Evolutionary conservation across 1,284 basidiomycete species (phyloP).

Genomic region (Ceratobasidium theobromae): DNA sequence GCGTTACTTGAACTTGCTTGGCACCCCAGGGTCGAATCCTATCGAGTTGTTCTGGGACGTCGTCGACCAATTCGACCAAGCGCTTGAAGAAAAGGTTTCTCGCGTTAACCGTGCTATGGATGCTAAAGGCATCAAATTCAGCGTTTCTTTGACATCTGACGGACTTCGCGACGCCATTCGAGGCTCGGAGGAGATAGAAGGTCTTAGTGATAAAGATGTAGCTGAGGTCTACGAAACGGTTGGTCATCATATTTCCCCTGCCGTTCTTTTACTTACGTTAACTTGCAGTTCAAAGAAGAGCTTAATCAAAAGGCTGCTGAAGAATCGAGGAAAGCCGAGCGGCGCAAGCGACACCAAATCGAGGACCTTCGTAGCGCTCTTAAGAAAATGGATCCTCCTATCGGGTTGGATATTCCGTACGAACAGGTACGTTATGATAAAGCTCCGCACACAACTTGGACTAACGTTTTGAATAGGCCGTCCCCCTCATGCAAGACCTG

Average conservation of each 20-base stretch:
- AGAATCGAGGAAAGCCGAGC: constrained; percentile 77
- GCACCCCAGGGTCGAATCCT: constrained; percentile 89
- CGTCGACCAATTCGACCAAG: constrained; percentile 83
- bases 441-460: too few relatives aligned
- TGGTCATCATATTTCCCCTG: constrained; percentile 41
- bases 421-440: constrained; percentile 82
- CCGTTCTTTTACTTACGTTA: constrained; percentile 1
- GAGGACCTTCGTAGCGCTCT: constrained; percentile 96
- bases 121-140: constrained; percentile 54
- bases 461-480: too few relatives aligned
- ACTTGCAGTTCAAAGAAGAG: constrained; percentile 29
- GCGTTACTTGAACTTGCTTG: constrained; percentile 84
- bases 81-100: constrained; percentile 74
- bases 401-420: constrained; percentile 72
- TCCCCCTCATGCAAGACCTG: constrained; percentile 75
- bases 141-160: constrained; percentile 58
- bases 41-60: constrained; percentile 96
- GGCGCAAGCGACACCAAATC: constrained; percentile 81
- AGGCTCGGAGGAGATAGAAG: constrained; percentile 51
- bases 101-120: constrained; percentile 63
- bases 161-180: constrained; percentile 55
- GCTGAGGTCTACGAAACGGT: constrained; percentile 68
- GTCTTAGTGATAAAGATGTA: constrained; percentile 57
- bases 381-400: constrained; percentile 79
- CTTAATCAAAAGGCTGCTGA: constrained; percentile 67